phyloP scores from a whole-genome alignment of 2,329 filamentous ascomycete genomes.

The Teratosphaeriaceae sp. region DNA sequence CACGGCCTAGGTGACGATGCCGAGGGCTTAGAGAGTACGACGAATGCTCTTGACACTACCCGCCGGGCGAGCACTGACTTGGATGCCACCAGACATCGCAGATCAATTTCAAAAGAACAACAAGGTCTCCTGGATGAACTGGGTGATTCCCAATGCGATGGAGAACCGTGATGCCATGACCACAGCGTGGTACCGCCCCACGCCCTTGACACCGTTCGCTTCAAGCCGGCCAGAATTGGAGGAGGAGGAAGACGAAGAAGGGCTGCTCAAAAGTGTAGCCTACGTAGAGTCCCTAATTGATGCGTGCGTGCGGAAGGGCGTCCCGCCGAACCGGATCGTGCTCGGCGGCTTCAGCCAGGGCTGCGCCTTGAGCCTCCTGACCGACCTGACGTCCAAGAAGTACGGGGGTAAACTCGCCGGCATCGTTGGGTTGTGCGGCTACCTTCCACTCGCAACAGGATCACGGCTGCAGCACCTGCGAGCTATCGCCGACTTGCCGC shows the following conservation, averaged over 20 bases:
- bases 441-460: slow-evolving; percentile 33
- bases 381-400: slow-evolving; percentile 33
- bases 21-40: slow-evolving; percentile 35
- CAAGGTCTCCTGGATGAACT: slow-evolving; percentile 44
- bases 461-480: slow-evolving; percentile 32
- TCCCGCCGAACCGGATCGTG: slow-evolving; percentile 37
- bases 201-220: slow-evolving; percentile 17
- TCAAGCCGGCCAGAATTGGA: slow-evolving; percentile 37
- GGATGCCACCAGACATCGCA: slow-evolving; percentile 19
- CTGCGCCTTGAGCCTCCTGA: slow-evolving; percentile 39
- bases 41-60: neutral
- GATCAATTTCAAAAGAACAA: slow-evolving; percentile 39
- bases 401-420: slow-evolving; percentile 36
- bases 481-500: slow-evolving; percentile 30
- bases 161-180: slow-evolving; percentile 40
- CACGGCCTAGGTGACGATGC: slow-evolving; percentile 42
- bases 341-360: slow-evolving; percentile 45
- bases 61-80: neutral
- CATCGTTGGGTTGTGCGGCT: slow-evolving; percentile 41
- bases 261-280: slow-evolving; percentile 33
- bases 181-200: slow-evolving; percentile 36
- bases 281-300: slow-evolving; percentile 40
- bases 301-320: slow-evolving; percentile 34
- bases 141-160: slow-evolving; percentile 46
- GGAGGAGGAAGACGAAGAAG: slow-evolving; percentile 41